phyloP scores from a whole-genome alignment of 495 filamentous ascomycete species.

The Podospora conica region DNA sequence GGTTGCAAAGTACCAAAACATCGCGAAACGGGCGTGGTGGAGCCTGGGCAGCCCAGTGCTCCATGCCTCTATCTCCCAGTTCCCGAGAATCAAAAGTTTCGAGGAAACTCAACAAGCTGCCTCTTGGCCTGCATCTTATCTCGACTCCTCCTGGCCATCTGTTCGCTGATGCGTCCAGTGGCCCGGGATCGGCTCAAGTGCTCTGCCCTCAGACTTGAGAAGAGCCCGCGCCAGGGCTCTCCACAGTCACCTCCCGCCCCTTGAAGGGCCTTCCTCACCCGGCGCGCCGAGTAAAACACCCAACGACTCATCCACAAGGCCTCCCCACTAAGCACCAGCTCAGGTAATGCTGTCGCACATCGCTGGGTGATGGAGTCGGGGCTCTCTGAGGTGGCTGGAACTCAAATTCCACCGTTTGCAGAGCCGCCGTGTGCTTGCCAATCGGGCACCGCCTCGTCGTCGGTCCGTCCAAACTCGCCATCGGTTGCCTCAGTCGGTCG shows the following conservation, averaged over 20 bases:
- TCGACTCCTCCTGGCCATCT: neutral
- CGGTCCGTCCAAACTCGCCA: constrained; percentile 11
- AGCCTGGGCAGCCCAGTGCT: neutral
- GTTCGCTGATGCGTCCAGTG: neutral
- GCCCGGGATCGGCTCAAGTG: neutral
- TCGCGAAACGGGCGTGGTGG: neutral
- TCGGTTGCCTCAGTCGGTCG: constrained; percentile 1
- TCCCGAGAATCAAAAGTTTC: neutral
- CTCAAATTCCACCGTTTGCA: neutral
- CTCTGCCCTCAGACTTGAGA: neutral
- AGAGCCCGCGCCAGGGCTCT: neutral
- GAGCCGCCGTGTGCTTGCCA: neutral
- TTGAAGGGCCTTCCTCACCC: neutral
- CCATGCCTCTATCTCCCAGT: neutral
- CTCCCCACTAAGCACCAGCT: constrained; percentile 5
- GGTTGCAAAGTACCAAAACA: neutral
- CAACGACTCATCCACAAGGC: constrained; percentile 13
- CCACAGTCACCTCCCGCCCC: neutral
- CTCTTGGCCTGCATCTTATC: neutral
- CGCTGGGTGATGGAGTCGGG: neutral
- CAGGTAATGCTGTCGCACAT: constrained; percentile 3
- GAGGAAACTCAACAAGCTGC: neutral
- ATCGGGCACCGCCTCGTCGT: constrained; percentile 5
- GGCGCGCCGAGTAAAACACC: constrained; percentile 11
- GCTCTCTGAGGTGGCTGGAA: neutral